Evolutionary conservation across 768 basidiomycete species (phyloP), one percentile per base, ranked within the genome.

Genomic region (Coprinellus micaceus): DNA sequence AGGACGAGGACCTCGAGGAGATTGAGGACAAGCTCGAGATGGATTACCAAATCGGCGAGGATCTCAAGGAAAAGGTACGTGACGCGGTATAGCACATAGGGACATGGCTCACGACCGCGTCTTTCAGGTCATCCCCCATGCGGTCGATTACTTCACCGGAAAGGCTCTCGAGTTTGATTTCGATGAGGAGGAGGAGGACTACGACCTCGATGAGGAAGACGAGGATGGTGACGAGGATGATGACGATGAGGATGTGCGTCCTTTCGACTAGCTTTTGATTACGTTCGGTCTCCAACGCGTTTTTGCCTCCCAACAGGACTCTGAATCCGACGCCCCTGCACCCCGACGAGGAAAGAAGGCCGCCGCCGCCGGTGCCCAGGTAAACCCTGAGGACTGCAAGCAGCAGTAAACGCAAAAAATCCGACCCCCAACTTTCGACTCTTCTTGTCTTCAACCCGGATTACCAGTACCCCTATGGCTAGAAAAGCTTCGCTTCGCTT

Each of bases 1-100:
- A 91, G 0, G 88, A 88, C 1, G 90, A 93, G 0, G 91, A 92
- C 22, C 81, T 96, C 0, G 91, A 92, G 51, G 94, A 94, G 59
- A 79, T 97, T 43, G 94, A 98, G 70, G 90, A 89, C 70, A 90
- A 91, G 69, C 82, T 99, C 51, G 96, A 98, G 78, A 78, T 94
- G 59, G 96, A 99, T 72, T 98, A 98, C 69, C 95, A 98, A 77
- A 88, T 99, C 64, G 95, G 96, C 43, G 96, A 98, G 77, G 95
- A 98, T 74, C 77, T 98, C 64, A 98, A 98, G 75, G 96, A 98
- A 70, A 91, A 94, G 80, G 91, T 90, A 51, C 19, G 5, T 28
- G 19, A 45, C 17, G 12, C 40, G 30, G 37, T 9, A 21, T 51
- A n/a, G 10, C 49, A 43, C 36, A 28, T 53, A 36, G 5, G 36